A percentile compares a stretch with the other conserved stretches of the same genome.
These are phyloP conservation scores for Phaseolus coccineus DNA, from an alignment of 331 rosid species.

Conservation along the genomic window DNA sequence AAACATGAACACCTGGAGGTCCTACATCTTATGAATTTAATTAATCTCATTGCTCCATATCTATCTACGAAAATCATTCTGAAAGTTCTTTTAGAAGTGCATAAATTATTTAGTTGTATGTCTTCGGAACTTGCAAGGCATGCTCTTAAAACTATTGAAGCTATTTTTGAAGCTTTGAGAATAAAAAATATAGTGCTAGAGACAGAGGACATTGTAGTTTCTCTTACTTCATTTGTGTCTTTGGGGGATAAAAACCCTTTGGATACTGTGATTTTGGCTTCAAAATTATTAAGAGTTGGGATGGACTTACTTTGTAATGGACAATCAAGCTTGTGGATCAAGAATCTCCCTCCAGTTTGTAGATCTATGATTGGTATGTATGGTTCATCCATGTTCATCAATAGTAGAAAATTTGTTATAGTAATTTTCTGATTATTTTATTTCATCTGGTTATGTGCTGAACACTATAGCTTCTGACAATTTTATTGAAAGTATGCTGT, in stretches of 20 bases:
- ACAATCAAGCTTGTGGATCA: conserved; percentile 62
- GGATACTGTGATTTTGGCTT: conserved; percentile 73
- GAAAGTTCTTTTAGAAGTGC: conserved; percentile 61
- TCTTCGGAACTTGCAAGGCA: conserved; percentile 69
- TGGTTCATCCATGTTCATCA: conserved; percentile 34
- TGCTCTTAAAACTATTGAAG: conserved; percentile 65
- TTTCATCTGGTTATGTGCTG: conserved; percentile 19
- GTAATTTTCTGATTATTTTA: conserved; percentile 6
- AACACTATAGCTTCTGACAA: not conserved
- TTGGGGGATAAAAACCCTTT: conserved; percentile 71
- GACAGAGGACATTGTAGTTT: conserved; percentile 58
- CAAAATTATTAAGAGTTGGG: conserved; percentile 62
- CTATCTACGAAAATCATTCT: conserved; percentile 64
- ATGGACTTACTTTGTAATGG: conserved; percentile 61
- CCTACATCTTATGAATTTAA: conserved; percentile 70
- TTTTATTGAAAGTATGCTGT: not conserved
- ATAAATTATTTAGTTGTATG: conserved; percentile 59
- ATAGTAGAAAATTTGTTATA: conserved; percentile 11
- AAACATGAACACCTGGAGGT: conserved; percentile 68
- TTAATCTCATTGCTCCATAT: conserved; percentile 67
- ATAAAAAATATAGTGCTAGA: conserved; percentile 54
- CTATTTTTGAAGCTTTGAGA: conserved; percentile 62
- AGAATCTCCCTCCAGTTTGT: conserved; percentile 72
- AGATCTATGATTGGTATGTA: conserved; percentile 75
- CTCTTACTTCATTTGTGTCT: conserved; percentile 73